Conservation (phyloP, 352 stramenopile genomes). For the Pythium volutum region DNA sequence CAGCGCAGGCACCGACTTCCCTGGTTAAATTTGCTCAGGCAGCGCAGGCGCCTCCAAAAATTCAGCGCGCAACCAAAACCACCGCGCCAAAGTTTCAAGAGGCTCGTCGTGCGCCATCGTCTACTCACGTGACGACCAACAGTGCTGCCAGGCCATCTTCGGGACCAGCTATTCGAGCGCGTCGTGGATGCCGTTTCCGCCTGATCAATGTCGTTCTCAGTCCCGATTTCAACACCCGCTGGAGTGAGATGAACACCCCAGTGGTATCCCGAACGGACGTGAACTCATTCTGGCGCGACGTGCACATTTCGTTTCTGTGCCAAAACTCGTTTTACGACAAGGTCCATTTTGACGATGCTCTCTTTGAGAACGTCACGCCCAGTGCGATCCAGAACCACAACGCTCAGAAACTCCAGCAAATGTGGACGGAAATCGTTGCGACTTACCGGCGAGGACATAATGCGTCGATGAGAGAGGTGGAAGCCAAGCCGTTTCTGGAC, state of each 20-base stretch:
- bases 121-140: neutral
- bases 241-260: conserved; percentile 40
- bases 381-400: conserved; percentile 44
- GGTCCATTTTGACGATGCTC: conserved; percentile 60
- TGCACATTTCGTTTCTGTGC: conserved; percentile 51
- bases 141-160: neutral
- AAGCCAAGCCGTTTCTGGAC: conserved; percentile 45
- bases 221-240: conserved; percentile 49
- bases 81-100: neutral
- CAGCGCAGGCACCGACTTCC: neutral
- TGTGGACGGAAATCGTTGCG: conserved; percentile 56
- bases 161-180: conserved; percentile 24
- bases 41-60: neutral
- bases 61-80: neutral
- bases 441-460: conserved; percentile 50
- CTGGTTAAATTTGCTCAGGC: neutral
- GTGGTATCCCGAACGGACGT: conserved; percentile 21
- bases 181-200: conserved; percentile 62
- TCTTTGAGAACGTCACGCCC: conserved; percentile 53
- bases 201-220: conserved; percentile 68
- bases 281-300: conserved; percentile 54
- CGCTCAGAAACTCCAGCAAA: conserved; percentile 48
- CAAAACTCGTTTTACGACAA: conserved; percentile 44
- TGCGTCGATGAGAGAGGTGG: conserved; percentile 13
- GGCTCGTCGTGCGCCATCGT: neutral